Evolutionary conservation across 306 rosid species (phyloP).

Genomic region (Biancaea sappan): DNA sequence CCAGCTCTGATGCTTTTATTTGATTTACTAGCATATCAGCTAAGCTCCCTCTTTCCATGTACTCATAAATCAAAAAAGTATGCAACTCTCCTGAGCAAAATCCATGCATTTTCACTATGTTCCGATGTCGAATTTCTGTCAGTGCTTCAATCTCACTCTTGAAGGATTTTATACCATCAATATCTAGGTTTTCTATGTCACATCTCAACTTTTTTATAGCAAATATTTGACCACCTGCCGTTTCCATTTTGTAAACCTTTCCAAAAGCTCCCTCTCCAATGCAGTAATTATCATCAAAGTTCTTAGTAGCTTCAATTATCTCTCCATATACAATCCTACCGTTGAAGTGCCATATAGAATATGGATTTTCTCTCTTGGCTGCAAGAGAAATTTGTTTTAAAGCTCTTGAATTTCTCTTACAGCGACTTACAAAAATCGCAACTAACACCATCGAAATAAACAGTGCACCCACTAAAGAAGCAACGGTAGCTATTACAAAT

Average conservation of each 20-base stretch:
- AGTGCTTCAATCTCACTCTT: constrained; percentile 30
- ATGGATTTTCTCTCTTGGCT: neutral
- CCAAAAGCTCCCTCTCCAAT: constrained; percentile 36
- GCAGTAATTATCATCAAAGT: constrained; percentile 28
- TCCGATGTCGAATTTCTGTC: constrained; percentile 25
- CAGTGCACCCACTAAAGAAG: neutral
- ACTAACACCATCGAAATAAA: neutral
- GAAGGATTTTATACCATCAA: constrained; percentile 8
- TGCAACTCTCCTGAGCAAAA: neutral
- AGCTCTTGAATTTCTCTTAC: neutral
- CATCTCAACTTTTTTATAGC: constrained; percentile 34
- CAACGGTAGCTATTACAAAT: neutral
- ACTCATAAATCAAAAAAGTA: neutral
- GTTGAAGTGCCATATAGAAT: constrained; percentile 27
- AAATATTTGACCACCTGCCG: constrained; percentile 23
- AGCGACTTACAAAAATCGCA: neutral
- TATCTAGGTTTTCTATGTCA: neutral
- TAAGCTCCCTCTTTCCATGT: neutral
- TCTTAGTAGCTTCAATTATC: constrained; percentile 24
- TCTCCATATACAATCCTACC: constrained; percentile 30
- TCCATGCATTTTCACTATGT: neutral
- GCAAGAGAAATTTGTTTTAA: too few species aligned
- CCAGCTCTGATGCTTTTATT: neutral
- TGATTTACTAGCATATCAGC: neutral
- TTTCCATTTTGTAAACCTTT: neutral